phyloP scores from a whole-genome alignment of 164 flowering plant genomes.

The Piper betle region DNA sequence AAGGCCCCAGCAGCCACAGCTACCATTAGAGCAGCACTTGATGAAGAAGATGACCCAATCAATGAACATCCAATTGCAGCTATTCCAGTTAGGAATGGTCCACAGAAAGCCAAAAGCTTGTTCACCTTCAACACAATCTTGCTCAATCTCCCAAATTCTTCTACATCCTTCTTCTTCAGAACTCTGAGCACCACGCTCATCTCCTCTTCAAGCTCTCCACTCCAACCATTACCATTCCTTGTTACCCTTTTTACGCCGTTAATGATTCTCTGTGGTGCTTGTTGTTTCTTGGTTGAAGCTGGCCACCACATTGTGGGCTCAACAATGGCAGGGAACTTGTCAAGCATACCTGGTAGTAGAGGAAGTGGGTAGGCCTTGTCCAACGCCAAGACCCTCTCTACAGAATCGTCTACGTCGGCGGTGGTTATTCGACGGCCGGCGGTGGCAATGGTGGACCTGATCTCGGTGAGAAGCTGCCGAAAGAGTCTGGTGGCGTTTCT shows the following conservation, averaged over 20 bases:
- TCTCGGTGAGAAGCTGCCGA: slow-evolving; percentile 32
- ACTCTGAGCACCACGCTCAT: slow-evolving; percentile 37
- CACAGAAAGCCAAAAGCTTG: slow-evolving; percentile 31
- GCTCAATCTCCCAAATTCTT: slow-evolving; percentile 32
- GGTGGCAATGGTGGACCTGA: slow-evolving; percentile 26
- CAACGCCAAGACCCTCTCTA: slow-evolving; percentile 30
- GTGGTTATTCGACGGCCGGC: slow-evolving; percentile 8
- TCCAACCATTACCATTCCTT: slow-evolving; percentile 26
- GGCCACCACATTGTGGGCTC: slow-evolving; percentile 43
- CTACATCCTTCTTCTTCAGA: slow-evolving; percentile 26
- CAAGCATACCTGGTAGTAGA: slow-evolving; percentile 34
- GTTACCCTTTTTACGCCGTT: neutral
- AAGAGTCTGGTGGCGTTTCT: slow-evolving; percentile 50
- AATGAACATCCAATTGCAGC: slow-evolving; percentile 35
- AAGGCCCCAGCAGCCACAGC: slow-evolving; percentile 35
- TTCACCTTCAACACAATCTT: slow-evolving; percentile 32
- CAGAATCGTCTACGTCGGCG: slow-evolving; percentile 19
- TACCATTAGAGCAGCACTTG: slow-evolving; percentile 11
- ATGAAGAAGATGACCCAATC: slow-evolving; percentile 11
- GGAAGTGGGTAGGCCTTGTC: slow-evolving; percentile 51
- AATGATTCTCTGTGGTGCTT: neutral
- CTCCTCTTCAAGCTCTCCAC: slow-evolving; percentile 31
- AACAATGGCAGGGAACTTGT: slow-evolving; percentile 34
- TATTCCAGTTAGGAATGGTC: slow-evolving; percentile 40
- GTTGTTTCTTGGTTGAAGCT: neutral